Conservation (phyloP, 129 eudicot genomes). For the Ambrosia trifida region DNA sequence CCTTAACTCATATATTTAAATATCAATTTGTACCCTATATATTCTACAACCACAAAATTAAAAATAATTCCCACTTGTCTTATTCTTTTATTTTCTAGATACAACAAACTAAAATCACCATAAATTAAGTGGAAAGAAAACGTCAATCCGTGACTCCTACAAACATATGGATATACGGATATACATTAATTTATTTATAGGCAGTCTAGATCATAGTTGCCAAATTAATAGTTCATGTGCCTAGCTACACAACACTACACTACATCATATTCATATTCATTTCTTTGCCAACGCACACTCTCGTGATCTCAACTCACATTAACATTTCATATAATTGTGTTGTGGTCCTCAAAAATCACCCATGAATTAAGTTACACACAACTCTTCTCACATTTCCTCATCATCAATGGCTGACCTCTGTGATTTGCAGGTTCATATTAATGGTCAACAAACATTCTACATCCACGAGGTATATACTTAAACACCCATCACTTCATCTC, state of each 20-base stretch:
- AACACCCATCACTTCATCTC: background rate
- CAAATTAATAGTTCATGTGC: conserved; percentile 21
- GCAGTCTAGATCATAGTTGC: conserved; percentile 20
- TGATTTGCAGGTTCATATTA: conserved; percentile 75
- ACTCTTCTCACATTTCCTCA: conserved; percentile 23
- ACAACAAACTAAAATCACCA: background rate
- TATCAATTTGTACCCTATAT: background rate
- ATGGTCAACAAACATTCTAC: conserved; percentile 90
- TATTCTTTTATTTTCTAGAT: background rate
- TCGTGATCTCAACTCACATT: conserved; percentile 21
- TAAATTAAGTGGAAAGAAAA: conserved; percentile 15
- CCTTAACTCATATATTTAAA: background rate
- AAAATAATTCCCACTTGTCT: conserved; percentile 27
- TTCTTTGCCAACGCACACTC: conserved; percentile 41
- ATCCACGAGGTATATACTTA: conserved; percentile 58
- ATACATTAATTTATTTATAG: conserved; percentile 22
- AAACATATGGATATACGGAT: conserved; percentile 26
- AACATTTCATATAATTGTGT: conserved; percentile 19
- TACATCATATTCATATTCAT: background rate
- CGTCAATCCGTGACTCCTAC: conserved; percentile 37
- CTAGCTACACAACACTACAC: conserved; percentile 9
- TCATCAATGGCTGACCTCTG: conserved; percentile 62
- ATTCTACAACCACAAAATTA: background rate
- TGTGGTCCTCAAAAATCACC: conserved; percentile 35
- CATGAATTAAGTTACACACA: conserved; percentile 29